Evolutionary conservation across 202 grass and related monocot genomes (phyloP), one percentile per base, ranked within the genome.

Genomic region (Schoenoplectus triqueter): DNA sequence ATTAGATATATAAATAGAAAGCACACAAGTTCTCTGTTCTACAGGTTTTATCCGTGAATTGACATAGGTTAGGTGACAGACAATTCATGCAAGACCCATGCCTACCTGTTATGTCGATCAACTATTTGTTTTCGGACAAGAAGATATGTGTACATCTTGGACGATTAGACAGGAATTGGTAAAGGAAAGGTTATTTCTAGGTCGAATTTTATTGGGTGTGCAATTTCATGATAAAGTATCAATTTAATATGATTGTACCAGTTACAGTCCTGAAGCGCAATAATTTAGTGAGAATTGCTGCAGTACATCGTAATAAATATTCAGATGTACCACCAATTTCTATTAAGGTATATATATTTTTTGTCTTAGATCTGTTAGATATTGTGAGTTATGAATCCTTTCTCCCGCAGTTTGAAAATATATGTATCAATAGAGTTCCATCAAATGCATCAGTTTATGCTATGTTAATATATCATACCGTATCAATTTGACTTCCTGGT

Each of bases 21-120:
- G 40, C 73, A 76, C 72, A 57, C 73, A 40, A 31, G 31, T 77
- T 40, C 73, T 77, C 73, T 77, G 19, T 77, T 77, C 48, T 39
- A 20, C 73, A 41, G 56, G 73, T 50, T 57, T 77, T 77, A 13
- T 55, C 51, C 51, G 50, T 56, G 73, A 55, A 50, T 39, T 76
- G 73, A 49, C 55, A 76, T 76, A 39, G 48, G 20, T 71, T 44
- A 47, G 20, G 52, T 56, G 73, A 76, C 50, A 76, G 73, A 76
- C 73, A 76, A n/a, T 56, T 76, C 73, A 76, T 40, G 10, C 21
- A 76, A 40, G 73, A 75, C 49, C 50, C 72, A 51, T 76, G 19
- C 50, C 72, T 76, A 76, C 72, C 72, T 54, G 18, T 75, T 75
- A 13, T 54, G 49, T 75, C 72, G 8, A 75, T 75, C 49, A 39